phyloP scores from a whole-genome alignment of 305 asterid species.

The Ajuga reptans region DNA sequence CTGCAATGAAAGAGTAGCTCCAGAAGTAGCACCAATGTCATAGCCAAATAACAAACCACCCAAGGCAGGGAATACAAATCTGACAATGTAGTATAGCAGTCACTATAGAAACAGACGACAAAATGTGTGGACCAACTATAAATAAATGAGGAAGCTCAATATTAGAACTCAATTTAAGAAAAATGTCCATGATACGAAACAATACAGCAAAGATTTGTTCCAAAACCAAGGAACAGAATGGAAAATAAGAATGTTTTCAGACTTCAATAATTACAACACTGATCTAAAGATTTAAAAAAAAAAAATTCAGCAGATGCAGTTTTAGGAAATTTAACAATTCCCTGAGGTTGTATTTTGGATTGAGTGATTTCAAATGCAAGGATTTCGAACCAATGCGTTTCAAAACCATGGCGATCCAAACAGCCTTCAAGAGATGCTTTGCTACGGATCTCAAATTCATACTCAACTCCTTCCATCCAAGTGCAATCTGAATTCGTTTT shows the following conservation, averaged over 20 bases:
- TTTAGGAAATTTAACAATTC: neutral
- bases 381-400: too few relatives aligned
- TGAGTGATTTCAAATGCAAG: too few relatives aligned
- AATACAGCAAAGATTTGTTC: neutral
- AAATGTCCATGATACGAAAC: neutral
- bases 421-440: neutral
- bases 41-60: conserved; percentile 94
- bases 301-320: too few relatives aligned
- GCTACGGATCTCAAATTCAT: too few relatives aligned
- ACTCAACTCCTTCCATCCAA: too few relatives aligned
- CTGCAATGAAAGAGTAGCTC: conserved; percentile 88
- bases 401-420: neutral
- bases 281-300: too few relatives aligned
- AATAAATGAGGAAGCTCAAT: neutral
- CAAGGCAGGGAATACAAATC: conserved; percentile 86
- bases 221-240: neutral
- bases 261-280: neutral
- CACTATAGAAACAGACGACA: conserved; percentile 5
- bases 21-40: conserved; percentile 97
- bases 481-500: neutral
- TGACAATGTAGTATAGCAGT: conserved; percentile 29
- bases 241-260: neutral
- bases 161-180: neutral
- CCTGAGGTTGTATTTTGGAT: neutral
- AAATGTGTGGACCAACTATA: neutral